phyloP scores from a whole-genome alignment of 768 basidiomycete species.

The Amyloporia xantha region DNA sequence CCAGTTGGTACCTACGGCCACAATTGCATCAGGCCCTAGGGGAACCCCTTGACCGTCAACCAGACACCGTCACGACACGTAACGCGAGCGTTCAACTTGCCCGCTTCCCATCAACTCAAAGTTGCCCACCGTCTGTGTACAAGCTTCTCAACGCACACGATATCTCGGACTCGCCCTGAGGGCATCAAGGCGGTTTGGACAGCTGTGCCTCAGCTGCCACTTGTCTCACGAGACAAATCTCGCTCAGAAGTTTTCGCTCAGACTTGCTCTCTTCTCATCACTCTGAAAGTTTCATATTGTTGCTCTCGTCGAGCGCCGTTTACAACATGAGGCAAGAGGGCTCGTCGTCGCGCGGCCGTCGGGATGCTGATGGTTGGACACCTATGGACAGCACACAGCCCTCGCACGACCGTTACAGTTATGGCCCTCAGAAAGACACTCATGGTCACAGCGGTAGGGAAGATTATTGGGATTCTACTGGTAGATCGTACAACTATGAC shows the following conservation, averaged over 20 bases:
- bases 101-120: slow-evolving; percentile 15
- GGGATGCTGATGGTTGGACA: slow-evolving; percentile 49
- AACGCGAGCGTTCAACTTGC: slow-evolving; percentile 21
- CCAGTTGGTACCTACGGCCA: background rate
- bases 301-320: slow-evolving; percentile 28
- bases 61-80: slow-evolving; percentile 19
- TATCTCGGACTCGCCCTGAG: slow-evolving; percentile 23
- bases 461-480: slow-evolving; percentile 12
- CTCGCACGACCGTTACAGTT: slow-evolving; percentile 38
- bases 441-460: slow-evolving; percentile 31
- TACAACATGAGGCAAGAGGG: slow-evolving; percentile 38
- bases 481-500: slow-evolving; percentile 8
- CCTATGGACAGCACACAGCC: slow-evolving; percentile 31
- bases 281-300: slow-evolving; percentile 27
- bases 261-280: background rate
- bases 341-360: slow-evolving; percentile 41
- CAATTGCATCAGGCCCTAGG: slow-evolving; percentile 1
- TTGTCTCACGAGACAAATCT: slow-evolving; percentile 37
- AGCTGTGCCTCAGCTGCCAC: background rate
- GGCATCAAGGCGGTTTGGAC: background rate
- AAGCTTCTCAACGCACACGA: slow-evolving; percentile 25
- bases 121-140: slow-evolving; percentile 22
- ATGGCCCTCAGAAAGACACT: slow-evolving; percentile 40
- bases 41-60: slow-evolving; percentile 21
- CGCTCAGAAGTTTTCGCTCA: slow-evolving; percentile 27